phyloP scores from a whole-genome alignment of 2,329 filamentous ascomycete genomes.

The Fusarium protoensiforme region DNA sequence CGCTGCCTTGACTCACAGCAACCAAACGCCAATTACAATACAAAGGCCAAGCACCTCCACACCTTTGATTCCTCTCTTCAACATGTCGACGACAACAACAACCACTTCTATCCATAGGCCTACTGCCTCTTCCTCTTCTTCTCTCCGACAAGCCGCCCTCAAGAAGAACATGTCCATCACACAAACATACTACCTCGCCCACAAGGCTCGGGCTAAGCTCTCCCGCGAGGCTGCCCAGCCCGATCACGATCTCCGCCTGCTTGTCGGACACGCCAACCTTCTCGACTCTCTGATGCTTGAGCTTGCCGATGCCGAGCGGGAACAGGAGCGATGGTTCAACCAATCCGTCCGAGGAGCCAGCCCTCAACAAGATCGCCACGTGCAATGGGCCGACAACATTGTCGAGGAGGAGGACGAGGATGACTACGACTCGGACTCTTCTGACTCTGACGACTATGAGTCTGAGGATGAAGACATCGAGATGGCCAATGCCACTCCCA shows the following conservation, averaged over 20 bases:
- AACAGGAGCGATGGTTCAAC: slow-evolving; percentile 99
- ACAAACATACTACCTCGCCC: slow-evolving; percentile 97
- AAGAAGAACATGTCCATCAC: slow-evolving; percentile 96
- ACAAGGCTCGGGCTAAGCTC: slow-evolving; percentile 96
- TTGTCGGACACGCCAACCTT: slow-evolving; percentile 98
- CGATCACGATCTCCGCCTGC: slow-evolving; percentile 93
- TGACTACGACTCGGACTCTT: slow-evolving; percentile 73
- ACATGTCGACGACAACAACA: slow-evolving; percentile 46
- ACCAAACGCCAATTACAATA: slow-evolving; percentile 37
- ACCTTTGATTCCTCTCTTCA: slow-evolving; percentile 29
- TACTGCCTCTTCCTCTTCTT: slow-evolving; percentile 39
- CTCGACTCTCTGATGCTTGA: slow-evolving; percentile 94
- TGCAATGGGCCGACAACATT: slow-evolving; percentile 87
- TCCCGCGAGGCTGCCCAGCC: slow-evolving; percentile 88
- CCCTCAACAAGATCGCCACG: slow-evolving; percentile 71
- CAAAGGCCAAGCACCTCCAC: slow-evolving; percentile 37
- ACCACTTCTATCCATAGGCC: slow-evolving; percentile 39
- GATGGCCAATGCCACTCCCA: slow-evolving; percentile 62
- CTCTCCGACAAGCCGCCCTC: slow-evolving; percentile 50
- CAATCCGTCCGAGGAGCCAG: slow-evolving; percentile 84
- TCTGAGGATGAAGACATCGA: slow-evolving; percentile 69
- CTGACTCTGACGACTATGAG: slow-evolving; percentile 62
- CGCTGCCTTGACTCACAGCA: slow-evolving; percentile 43
- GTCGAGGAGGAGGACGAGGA: slow-evolving; percentile 78
- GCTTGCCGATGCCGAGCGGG: slow-evolving; percentile 91